Conservation (phyloP, 495 filamentous ascomycete species). For the Baudoinia panamericana region DNA sequence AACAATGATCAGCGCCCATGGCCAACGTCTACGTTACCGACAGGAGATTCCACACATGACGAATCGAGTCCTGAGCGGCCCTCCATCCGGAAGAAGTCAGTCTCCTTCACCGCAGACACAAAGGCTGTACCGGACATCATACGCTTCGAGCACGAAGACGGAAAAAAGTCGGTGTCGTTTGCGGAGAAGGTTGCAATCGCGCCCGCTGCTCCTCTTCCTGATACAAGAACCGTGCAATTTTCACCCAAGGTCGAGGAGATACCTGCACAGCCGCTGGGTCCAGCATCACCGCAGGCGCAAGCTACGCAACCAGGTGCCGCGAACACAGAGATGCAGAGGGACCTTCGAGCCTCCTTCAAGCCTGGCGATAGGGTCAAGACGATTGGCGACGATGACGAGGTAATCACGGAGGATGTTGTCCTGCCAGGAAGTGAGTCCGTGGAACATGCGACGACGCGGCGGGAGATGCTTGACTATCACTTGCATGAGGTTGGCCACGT, state of each 20-base stretch:
- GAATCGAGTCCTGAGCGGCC: constrained; percentile 4
- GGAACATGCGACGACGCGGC: constrained; percentile 68
- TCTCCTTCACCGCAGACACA: constrained; percentile 43
- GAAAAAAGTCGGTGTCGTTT: constrained; percentile 28
- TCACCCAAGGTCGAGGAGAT: constrained; percentile 19
- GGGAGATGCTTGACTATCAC: constrained; percentile 85
- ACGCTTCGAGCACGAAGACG: constrained; percentile 13
- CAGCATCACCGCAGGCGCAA: constrained; percentile 1
- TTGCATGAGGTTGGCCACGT: constrained; percentile 74
- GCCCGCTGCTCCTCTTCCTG: constrained; percentile 16
- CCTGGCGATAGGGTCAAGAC: constrained; percentile 24
- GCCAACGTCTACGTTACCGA: neutral
- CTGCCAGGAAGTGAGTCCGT: constrained; percentile 51
- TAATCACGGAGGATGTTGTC: constrained; percentile 23
- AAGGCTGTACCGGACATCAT: constrained; percentile 31
- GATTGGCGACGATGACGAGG: constrained; percentile 27
- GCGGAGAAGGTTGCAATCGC: constrained; percentile 39
- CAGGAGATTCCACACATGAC: neutral
- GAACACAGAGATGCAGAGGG: constrained; percentile 6
- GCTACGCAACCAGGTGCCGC: neutral
- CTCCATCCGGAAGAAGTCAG: constrained; percentile 23
- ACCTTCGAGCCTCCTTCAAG: constrained; percentile 18
- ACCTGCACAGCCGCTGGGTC: constrained; percentile 6
- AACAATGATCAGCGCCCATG: constrained; percentile 2
- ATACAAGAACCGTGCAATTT: constrained; percentile 17